These are phyloP conservation scores for Termitomyces sp. DNA, from an alignment of 768 basidiomycete species.

Conservation along the genomic window DNA sequence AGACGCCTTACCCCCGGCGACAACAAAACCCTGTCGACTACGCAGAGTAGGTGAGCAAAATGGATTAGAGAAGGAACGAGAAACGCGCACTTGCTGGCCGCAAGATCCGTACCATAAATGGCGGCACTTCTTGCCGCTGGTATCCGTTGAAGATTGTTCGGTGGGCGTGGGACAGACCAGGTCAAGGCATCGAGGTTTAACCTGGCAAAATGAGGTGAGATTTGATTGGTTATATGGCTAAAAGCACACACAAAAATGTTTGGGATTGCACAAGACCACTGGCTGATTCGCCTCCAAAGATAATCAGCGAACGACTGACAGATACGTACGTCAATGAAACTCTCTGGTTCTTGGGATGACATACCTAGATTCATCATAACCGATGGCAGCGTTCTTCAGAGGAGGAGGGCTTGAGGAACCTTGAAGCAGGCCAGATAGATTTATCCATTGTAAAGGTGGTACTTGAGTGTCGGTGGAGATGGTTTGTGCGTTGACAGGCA, in stretches of 20 bases:
- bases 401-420: conserved; percentile 54
- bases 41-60: conserved; percentile 11
- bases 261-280: conserved; percentile 55
- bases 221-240: neutral
- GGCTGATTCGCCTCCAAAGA: conserved; percentile 74
- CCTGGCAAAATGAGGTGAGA: conserved; percentile 25
- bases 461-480: conserved; percentile 49
- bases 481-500: conserved; percentile 31
- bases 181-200: conserved; percentile 54
- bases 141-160: conserved; percentile 33
- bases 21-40: conserved; percentile 69
- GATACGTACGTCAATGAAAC: conserved; percentile 11
- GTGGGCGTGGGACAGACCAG: conserved; percentile 57
- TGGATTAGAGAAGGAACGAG: neutral
- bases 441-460: conserved; percentile 73
- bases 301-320: conserved; percentile 48
- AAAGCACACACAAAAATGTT: conserved; percentile 56
- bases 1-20: conserved; percentile 65
- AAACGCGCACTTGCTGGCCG: conserved; percentile 72
- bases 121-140: conserved; percentile 65
- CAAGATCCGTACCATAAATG: conserved; percentile 62
- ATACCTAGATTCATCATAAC: conserved; percentile 46
- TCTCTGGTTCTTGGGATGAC: neutral
- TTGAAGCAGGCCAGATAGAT: conserved; percentile 50
- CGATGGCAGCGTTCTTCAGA: conserved; percentile 68